Base-by-base conservation (phyloP, 2,329 filamentous ascomycete species). In the Lojkania enalia region DNA sequence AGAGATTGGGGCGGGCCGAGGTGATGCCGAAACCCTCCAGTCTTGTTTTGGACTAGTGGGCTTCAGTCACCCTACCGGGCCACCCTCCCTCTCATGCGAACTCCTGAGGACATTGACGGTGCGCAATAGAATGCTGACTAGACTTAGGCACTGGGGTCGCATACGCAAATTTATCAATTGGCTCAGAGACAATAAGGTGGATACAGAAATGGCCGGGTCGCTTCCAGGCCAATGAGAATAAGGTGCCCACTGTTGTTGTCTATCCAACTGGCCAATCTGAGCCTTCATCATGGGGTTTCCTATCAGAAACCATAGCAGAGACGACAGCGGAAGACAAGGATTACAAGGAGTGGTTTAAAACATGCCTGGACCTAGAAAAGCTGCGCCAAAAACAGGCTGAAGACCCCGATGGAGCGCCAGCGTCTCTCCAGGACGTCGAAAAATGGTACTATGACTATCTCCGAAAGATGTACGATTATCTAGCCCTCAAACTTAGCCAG, bases 131-230 rank as follows among this genome's bases (percentile, higher is more conserved):
- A 9, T 36, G 19, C 33, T 36, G 33, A 36, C 19, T 20, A 6
- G 20, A 14, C 9, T 3, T 18, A 68, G 61, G 58, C 53, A 70
- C 67, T 11, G 68, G 67, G 32, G 68, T 71, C n/a, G 58, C 68
- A 5, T 71, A 70, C 35, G 58, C 57, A 7, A 71, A 71, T 35
- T 56, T 67, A 3, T 64, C 66, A 1, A 65, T 65, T n/a, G 64
- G 65, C 16, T 60, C 55, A 14, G 59, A 64, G 13, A 62, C 54
- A 3, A 54, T 70, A 2, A 51, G 66, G 3, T 66, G 61, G 51
- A 58, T 71, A 5, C 64, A 77, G 57, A 75, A 79, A 64, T 82
- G 78, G 78, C 79, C 78, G 0, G 78, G 78, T 2, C 73, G 74
- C 32, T 74, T 73, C 9, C 75, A 77, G 42, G 74, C 73, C 44